Base-by-base conservation (phyloP, 208 protist species). In the Porcisia hertigi region DNA sequence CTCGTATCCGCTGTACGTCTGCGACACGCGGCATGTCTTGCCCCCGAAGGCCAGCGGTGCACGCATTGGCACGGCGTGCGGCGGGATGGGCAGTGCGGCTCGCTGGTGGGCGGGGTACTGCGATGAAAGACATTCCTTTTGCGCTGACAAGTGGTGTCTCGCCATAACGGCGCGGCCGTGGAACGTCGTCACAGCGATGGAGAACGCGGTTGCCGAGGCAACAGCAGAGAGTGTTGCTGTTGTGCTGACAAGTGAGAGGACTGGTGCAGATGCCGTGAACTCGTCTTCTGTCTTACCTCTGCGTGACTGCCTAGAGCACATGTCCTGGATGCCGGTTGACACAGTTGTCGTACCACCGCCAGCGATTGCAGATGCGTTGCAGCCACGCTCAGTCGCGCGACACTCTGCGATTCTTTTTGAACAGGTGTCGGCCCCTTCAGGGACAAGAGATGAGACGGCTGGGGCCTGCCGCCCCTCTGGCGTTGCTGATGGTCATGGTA, bases 111-210 rank as follows among this genome's bases (percentile, higher is more conserved):
- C 69, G 9, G 83, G 66, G 25, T 85, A 86, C 72, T 82, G 79
- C 58, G 86, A 90, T 43, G 76, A 80, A 7, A 71, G 64, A 39
- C 66, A 71, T n/a, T 75, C 67, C 54, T 69, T 81, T 63, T 86
- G 82, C 69, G 63, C 69, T 20, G 83, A 90, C 43, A 83, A 85
- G 75, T 90, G 86, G 86, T 83, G 79, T 60, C 11, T 86, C n/a
- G 73, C 75, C 6, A 53, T 60, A 20, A 77, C 80, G 41, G 34
- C 74, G 57, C 73, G 75, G 72, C 74, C 55, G 63, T 90, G 86
- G 83, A 77, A 82, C 41, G 60, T 78, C 11, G 76, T 76, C 23
- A 20, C 78, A 52, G 86, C 86, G 2, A 45, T 73, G 25, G 78
- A 81, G 67, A 81, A 69, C 52, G 53, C 73, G 7, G 66, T 52